Conservation (phyloP, 2,329 filamentous ascomycete species). For the Pestalotiopsis sp. region DNA sequence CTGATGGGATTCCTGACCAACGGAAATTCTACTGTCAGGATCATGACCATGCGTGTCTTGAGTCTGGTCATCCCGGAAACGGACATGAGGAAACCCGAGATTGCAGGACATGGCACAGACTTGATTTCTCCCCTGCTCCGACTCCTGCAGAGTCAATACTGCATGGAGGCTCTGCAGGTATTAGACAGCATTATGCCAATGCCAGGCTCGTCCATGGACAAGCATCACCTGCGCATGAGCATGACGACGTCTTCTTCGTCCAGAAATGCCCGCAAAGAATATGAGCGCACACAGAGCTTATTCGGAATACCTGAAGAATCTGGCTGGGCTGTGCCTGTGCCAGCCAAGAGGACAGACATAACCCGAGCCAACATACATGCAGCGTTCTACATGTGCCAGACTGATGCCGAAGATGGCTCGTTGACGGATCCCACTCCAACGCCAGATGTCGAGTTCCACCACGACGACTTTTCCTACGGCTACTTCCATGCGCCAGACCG, state of each 20-base stretch:
- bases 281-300: conserved; percentile 88
- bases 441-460: conserved; percentile 89
- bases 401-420: conserved; percentile 59
- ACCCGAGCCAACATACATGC: conserved; percentile 93
- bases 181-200: conserved; percentile 95
- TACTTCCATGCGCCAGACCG: conserved; percentile 75
- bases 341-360: conserved; percentile 82
- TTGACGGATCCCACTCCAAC: conserved; percentile 67
- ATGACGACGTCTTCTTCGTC: conserved; percentile 91
- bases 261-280: conserved; percentile 86
- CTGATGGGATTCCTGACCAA: conserved; percentile 92
- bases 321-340: conserved; percentile 94
- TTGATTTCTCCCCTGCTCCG: conserved; percentile 90
- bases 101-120: conserved; percentile 89
- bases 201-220: conserved; percentile 88
- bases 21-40: conserved; percentile 83
- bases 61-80: conserved; percentile 84
- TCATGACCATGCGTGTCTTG: conserved; percentile 90
- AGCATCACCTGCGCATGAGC: conserved; percentile 95
- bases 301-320: conserved; percentile 96
- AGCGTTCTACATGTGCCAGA: conserved; percentile 91
- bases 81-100: conserved; percentile 89
- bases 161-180: conserved; percentile 87
- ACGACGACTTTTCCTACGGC: conserved; percentile 82
- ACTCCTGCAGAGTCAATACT: conserved; percentile 89